These are phyloP conservation scores for Escallonia rubra DNA, from an alignment of 129 eudicot species.

Conservation along the genomic window DNA sequence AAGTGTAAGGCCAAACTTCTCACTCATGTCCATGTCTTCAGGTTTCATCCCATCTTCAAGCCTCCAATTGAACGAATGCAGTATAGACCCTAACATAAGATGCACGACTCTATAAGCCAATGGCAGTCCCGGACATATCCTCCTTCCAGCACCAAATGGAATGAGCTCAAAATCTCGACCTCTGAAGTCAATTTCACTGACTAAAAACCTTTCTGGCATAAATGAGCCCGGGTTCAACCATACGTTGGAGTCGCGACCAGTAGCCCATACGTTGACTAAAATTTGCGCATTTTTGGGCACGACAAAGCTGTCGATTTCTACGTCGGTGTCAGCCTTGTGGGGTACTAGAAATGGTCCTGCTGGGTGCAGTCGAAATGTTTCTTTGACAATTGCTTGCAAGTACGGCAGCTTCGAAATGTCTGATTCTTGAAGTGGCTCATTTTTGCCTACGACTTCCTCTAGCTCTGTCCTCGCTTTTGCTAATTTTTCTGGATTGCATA, in stretches of 20 bases:
- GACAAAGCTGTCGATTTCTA: conserved; percentile 18
- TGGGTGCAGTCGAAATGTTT: conserved; percentile 40
- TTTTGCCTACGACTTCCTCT: conserved; percentile 11
- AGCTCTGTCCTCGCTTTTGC: conserved; percentile 16
- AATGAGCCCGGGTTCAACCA: conserved; percentile 16
- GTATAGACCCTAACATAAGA: conserved; percentile 17
- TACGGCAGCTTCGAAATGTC: conserved; percentile 32
- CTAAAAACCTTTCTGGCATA: conserved; percentile 36
- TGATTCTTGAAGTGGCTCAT: conserved; percentile 8
- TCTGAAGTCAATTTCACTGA: conserved; percentile 11
- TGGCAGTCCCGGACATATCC: conserved; percentile 36
- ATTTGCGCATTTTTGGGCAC: conserved; percentile 33
- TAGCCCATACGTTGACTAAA: conserved; percentile 29
- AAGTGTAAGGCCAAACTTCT: conserved; percentile 29
- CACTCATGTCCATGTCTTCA: conserved; percentile 28
- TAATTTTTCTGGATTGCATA: conserved; percentile 14
- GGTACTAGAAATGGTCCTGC: conserved; percentile 31
- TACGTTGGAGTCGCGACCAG: conserved; percentile 2
- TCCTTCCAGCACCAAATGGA: conserved; percentile 37
- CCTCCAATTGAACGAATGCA: conserved; percentile 29
- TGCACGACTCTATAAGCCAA: conserved; percentile 28
- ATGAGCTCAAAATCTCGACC: conserved; percentile 32
- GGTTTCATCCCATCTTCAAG: conserved; percentile 13
- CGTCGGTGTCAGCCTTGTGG: conserved; percentile 18
- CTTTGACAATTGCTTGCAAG: conserved; percentile 32